Percentiles rank a stretch among this genome's conserved stretches.
These are phyloP conservation scores for Aegilops sharonensis DNA, from an alignment of 176 grass and related monocot species.

Conservation along the genomic window DNA sequence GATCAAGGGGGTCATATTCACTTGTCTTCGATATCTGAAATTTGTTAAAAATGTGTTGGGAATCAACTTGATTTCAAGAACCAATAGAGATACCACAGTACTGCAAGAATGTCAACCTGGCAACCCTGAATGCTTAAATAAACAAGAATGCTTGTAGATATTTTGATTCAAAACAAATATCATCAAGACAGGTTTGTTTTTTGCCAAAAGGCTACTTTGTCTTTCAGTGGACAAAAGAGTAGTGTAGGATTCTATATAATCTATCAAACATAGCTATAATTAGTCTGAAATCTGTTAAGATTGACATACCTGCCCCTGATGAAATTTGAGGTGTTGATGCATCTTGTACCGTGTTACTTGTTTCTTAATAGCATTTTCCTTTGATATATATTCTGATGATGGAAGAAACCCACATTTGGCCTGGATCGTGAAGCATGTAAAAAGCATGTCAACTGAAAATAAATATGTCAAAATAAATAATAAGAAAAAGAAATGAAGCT, in stretches of 20 bases:
- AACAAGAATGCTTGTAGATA: not conserved
- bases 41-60: slow-evolving; percentile 15
- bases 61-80: no score
- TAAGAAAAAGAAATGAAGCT: slow-evolving; percentile 16
- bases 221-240: not conserved
- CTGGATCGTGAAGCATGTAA: slow-evolving; percentile 30
- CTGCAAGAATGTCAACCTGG: slow-evolving; percentile 15
- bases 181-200: not conserved
- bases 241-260: not conserved
- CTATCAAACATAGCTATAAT: slow-evolving; percentile 9
- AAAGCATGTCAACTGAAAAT: not conserved
- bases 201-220: not conserved
- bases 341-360: slow-evolving; percentile 83
- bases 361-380: slow-evolving; percentile 81
- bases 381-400: slow-evolving; percentile 84
- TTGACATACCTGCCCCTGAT: slow-evolving; percentile 59
- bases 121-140: slow-evolving; percentile 18
- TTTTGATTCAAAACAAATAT: not conserved
- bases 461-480: slow-evolving; percentile 24
- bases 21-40: slow-evolving; percentile 71
- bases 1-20: slow-evolving; percentile 85
- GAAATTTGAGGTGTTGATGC: slow-evolving; percentile 86
- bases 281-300: not conserved
- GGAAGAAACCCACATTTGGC: slow-evolving; percentile 93
- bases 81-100: not conserved